phyloP scores from a whole-genome alignment of 495 filamentous ascomycete species.

The Talaromyces thailandensis region DNA sequence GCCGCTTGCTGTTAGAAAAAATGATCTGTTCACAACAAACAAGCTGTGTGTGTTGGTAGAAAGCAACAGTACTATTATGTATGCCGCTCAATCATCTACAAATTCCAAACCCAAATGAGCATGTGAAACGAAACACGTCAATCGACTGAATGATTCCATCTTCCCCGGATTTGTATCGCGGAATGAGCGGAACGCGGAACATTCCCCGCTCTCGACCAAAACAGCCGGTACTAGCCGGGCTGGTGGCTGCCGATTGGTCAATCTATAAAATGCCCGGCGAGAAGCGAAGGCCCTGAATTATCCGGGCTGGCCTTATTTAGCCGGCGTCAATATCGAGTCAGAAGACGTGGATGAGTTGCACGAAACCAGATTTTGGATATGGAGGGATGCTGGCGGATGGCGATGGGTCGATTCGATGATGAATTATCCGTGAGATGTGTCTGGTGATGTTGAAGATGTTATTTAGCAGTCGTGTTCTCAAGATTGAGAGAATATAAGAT shows the following conservation, averaged over 20 bases:
- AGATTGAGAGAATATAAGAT: neutral
- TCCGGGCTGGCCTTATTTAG: constrained; percentile 1
- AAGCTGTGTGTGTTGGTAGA: neutral
- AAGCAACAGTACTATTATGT: neutral
- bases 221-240: neutral
- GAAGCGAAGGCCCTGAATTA: neutral
- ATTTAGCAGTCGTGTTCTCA: neutral
- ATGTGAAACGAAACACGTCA: neutral
- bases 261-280: neutral
- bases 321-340: neutral
- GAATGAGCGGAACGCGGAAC: neutral
- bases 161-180: neutral
- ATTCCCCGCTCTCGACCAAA: neutral
- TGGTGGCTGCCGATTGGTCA: neutral
- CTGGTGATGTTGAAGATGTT: neutral
- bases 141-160: neutral
- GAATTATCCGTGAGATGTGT: neutral
- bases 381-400: constrained; percentile 3
- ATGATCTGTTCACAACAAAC: neutral
- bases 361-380: neutral
- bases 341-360: neutral
- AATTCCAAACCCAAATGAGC: neutral
- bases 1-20: neutral
- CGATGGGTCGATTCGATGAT: neutral
- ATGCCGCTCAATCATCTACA: neutral